Base-by-base conservation (phyloP, 495 filamentous ascomycete genomes). In the Xylaria bambusicola region DNA sequence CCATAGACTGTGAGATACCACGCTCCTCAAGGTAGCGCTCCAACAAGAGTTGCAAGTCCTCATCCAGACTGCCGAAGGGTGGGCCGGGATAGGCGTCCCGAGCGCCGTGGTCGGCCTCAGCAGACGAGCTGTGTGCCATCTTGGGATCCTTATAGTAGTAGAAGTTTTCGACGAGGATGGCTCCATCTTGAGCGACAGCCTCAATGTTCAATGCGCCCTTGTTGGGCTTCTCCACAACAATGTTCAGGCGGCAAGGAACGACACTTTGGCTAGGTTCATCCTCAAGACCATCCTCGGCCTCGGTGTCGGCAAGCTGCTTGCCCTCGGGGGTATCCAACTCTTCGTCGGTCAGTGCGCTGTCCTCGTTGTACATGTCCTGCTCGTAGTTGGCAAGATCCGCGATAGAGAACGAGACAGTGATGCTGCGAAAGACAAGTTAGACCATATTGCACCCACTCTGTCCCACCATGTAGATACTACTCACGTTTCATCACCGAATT, bases 1-100 rank as follows among this genome's bases (percentile, higher is more conserved):
- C 92, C 67, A 99, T 81, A 61, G 86, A 83, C 58, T 90, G 87
- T 69, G 94, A 90, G 75, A 99, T 83, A 59, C 94, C 93, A 66
- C 94, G 83, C 82, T 95, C 94, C 73, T 96, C 93, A 56, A 99
- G 82, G 77, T 94, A 98, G 61, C 90, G 85, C 82, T 98, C 94
- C 71, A 97, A 77, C 68, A 96, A 78, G 53, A 90, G 80, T 78
- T 98, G 92, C 38, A 99, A 82, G 66, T 97, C 94, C 78, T 97
- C 92, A 71, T 99, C 94, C 40, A 99, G 83, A 79, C 89, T 95
- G 75, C 85, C 84, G 71, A 97, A 98, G 33, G 91, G 91, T 61
- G 94, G 95, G 46, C 94, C 94, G 52, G 89, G 87, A 78, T 98
- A 99, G 52, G 92, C 69, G 66, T 88, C 85, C 71, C 88, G 82